These are phyloP conservation scores for Pythium dissotocum DNA, from an alignment of 352 stramenopile species.

Conservation along the genomic window DNA sequence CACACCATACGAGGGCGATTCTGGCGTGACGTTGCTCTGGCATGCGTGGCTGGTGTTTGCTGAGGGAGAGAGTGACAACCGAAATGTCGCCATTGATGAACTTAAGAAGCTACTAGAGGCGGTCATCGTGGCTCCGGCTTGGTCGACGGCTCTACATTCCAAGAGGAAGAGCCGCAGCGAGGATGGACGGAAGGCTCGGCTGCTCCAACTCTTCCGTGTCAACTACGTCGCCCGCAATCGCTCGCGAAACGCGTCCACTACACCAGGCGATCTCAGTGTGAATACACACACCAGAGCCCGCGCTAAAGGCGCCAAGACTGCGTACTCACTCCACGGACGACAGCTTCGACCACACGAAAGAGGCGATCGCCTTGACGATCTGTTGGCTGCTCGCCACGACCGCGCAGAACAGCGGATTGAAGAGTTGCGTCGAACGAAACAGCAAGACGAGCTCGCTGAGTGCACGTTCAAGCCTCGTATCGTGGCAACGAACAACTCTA, in stretches of 20 bases:
- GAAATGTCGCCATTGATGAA: conserved; percentile 10
- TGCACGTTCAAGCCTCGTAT: conserved; percentile 60
- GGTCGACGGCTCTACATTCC: background rate
- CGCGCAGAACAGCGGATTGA: conserved; percentile 25
- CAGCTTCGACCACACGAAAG: background rate
- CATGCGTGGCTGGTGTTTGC: conserved; percentile 44
- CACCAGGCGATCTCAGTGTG: background rate
- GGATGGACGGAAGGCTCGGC: background rate
- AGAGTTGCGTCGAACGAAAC: conserved; percentile 38
- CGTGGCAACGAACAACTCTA: background rate
- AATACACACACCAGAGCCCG: background rate
- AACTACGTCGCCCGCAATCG: conserved; percentile 42
- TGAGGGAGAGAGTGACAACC: conserved; percentile 16
- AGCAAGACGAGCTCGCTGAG: conserved; percentile 40
- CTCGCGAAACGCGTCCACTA: background rate
- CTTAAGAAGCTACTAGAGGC: conserved; percentile 30
- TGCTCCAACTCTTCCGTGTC: conserved; percentile 37
- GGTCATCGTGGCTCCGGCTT: conserved; percentile 22
- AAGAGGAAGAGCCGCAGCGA: too few relatives aligned
- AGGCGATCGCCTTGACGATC: conserved; percentile 20
- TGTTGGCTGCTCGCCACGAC: conserved; percentile 36
- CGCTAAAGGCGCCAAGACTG: background rate
- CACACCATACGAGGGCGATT: conserved; percentile 35
- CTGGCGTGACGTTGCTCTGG: conserved; percentile 49
- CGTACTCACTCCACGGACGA: conserved; percentile 25